Evolutionary conservation across 106 monocot genomes (phyloP).

Genomic region (Cymbidium sinense): DNA sequence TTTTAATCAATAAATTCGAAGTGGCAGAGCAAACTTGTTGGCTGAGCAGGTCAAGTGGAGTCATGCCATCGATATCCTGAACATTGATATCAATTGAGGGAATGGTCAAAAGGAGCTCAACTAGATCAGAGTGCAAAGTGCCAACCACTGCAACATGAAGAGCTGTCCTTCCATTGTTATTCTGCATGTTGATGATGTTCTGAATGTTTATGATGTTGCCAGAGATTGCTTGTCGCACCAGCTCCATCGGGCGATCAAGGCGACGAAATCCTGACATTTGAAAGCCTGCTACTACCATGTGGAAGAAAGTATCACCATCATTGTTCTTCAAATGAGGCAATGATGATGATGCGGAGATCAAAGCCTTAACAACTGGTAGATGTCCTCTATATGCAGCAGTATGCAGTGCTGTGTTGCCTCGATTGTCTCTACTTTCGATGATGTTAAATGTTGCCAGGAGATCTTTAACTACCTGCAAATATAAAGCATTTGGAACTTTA

Average conservation of each 20-base stretch:
- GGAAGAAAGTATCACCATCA: conserved; percentile 74
- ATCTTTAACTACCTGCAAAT: conserved; percentile 62
- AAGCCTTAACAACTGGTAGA: conserved; percentile 31
- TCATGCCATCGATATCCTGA: conserved; percentile 60
- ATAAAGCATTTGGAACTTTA: background rate
- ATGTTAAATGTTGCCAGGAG: conserved; percentile 51
- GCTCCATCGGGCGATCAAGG: conserved; percentile 74
- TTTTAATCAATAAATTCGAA: conserved; percentile 65
- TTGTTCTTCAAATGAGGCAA: conserved; percentile 41
- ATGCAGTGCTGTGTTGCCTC: conserved; percentile 84
- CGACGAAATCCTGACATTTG: conserved; percentile 65
- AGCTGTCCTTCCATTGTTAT: conserved; percentile 65
- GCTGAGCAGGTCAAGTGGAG: conserved; percentile 66
- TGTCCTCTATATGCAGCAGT: no score
- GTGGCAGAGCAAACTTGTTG: conserved; percentile 38
- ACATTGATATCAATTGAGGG: conserved; percentile 58
- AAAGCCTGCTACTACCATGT: conserved; percentile 73
- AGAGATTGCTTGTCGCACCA: conserved; percentile 47
- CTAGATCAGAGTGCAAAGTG: conserved; percentile 53
- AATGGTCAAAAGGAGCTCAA: conserved; percentile 59
- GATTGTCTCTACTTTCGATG: conserved; percentile 48
- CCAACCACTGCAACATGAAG: conserved; percentile 72
- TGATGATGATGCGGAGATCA: conserved; percentile 41
- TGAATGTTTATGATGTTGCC: conserved; percentile 32
- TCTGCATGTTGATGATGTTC: conserved; percentile 50